Conservation (phyloP, 1,139 yeast genomes). For the Magnusiomyces paraingens region DNA sequence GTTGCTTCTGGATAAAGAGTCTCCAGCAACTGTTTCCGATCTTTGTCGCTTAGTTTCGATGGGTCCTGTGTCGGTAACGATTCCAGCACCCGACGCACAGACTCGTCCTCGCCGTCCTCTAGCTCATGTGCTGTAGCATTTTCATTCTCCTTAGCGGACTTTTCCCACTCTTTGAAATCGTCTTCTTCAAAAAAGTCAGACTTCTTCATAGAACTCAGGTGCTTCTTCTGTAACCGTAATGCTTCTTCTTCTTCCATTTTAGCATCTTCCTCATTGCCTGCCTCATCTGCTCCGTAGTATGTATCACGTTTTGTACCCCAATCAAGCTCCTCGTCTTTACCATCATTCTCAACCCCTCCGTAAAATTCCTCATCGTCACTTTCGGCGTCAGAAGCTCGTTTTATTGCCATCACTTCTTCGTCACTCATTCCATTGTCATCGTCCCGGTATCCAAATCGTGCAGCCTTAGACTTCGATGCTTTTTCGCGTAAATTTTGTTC, state of each 20-base stretch:
- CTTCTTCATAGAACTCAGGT: slow-evolving; percentile 69
- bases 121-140: slow-evolving; percentile 24
- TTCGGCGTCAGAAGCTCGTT: slow-evolving; percentile 22
- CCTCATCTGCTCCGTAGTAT: slow-evolving; percentile 77
- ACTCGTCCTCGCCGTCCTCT: neutral
- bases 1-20: slow-evolving; percentile 65
- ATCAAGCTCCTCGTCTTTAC: slow-evolving; percentile 45
- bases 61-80: slow-evolving; percentile 34
- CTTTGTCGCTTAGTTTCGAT: slow-evolving; percentile 37
- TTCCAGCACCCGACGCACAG: slow-evolving; percentile 13
- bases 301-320: slow-evolving; percentile 78
- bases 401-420: slow-evolving; percentile 44
- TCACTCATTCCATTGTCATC: slow-evolving; percentile 43
- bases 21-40: slow-evolving; percentile 26
- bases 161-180: slow-evolving; percentile 48
- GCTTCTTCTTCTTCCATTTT: slow-evolving; percentile 85
- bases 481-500: slow-evolving; percentile 8
- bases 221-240: slow-evolving; percentile 76
- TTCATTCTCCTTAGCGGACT: slow-evolving; percentile 28
- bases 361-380: slow-evolving; percentile 30
- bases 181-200: slow-evolving; percentile 84
- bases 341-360: slow-evolving; percentile 25
- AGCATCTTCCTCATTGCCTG: slow-evolving; percentile 68
- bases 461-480: slow-evolving; percentile 8
- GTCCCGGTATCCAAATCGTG: slow-evolving; percentile 1